Evolutionary conservation across 73 alveolate genomes (phyloP).

Genomic region (Tetrahymena malaccensis): DNA sequence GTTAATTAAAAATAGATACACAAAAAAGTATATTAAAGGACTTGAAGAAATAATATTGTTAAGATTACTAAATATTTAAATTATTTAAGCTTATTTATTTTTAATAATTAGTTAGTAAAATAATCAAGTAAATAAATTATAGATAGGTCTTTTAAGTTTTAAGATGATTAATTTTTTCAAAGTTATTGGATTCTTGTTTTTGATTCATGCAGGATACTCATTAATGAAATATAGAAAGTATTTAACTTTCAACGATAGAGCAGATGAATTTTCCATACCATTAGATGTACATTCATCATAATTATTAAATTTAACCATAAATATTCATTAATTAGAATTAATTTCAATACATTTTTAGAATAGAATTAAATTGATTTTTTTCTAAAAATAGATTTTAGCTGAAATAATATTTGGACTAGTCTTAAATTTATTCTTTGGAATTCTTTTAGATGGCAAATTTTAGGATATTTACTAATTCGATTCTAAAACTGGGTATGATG

Average conservation of each 20-base stretch:
- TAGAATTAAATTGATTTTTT: background rate
- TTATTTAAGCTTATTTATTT: background rate
- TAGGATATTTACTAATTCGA: background rate
- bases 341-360: too few species aligned
- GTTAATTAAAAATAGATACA: background rate
- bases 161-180: background rate
- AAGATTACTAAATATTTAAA: background rate
- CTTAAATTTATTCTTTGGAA: background rate
- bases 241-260: background rate
- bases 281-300: background rate
- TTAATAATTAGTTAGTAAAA: background rate
- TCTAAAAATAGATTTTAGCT: background rate
- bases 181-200: background rate
- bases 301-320: background rate
- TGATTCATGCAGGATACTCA: background rate
- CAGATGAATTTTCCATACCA: background rate
- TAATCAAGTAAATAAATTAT: too few species aligned
- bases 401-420: background rate
- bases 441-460: background rate
- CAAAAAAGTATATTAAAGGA: background rate
- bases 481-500: background rate
- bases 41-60: background rate
- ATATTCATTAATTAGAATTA: too few species aligned
- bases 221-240: background rate
- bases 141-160: background rate